Conservation (phyloP, 495 filamentous ascomycete genomes). For the Xylaria nigripes region DNA sequence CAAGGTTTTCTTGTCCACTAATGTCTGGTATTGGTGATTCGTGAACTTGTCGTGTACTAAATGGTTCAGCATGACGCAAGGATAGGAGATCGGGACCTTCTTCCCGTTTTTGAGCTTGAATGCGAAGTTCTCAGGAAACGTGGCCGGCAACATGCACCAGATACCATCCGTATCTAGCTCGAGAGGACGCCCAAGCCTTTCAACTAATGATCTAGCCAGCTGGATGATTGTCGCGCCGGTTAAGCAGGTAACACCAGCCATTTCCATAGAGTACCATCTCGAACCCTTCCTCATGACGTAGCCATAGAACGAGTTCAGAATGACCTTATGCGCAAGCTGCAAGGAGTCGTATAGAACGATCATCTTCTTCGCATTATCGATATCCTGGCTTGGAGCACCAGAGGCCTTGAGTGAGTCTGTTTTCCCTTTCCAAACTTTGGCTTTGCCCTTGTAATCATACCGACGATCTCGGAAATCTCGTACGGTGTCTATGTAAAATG, state of each 20-base stretch:
- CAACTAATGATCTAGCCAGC: conserved; percentile 88
- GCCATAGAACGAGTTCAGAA: conserved; percentile 97
- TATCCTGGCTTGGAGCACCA: conserved; percentile 65
- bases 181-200: conserved; percentile 84
- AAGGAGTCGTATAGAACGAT: conserved; percentile 92
- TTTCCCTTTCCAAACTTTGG: conserved; percentile 98
- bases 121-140: conserved; percentile 92
- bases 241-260: conserved; percentile 97
- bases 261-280: conserved; percentile 98
- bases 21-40: conserved; percentile 91
- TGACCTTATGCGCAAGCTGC: conserved; percentile 96
- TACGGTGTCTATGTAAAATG: conserved; percentile 97
- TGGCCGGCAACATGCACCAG: conserved; percentile 98
- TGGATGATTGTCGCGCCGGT: conserved; percentile 97
- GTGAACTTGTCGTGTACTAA: conserved; percentile 92
- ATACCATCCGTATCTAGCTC: conserved; percentile 99
- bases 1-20: conserved; percentile 70
- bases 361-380: conserved; percentile 98
- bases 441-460: conserved; percentile 96
- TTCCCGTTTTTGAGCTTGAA: conserved; percentile 94
- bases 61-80: conserved; percentile 99
- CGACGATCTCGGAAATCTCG: conserved; percentile 89
- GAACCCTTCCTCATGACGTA: conserved; percentile 99
- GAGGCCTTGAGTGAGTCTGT: conserved; percentile 74
- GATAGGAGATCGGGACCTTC: conserved; percentile 90